Base-by-base conservation (phyloP, 2,329 filamentous ascomycete genomes). In the Ophiostoma sp. region DNA sequence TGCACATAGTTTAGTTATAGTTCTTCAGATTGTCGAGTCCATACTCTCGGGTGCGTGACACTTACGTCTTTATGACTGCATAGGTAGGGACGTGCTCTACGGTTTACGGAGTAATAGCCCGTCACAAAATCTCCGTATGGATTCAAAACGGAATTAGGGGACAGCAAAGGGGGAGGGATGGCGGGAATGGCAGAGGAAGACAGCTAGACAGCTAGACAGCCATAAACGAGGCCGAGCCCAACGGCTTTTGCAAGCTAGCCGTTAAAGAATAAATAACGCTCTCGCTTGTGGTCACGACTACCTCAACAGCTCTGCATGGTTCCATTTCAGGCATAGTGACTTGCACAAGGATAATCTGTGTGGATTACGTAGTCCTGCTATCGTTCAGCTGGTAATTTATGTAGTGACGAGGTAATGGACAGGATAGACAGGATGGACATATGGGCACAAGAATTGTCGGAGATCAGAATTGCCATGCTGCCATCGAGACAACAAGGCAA, bases 191-290 rank as follows among this genome's bases (percentile, higher is more conserved):
- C 9, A 27, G 5, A 55, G 49, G 49, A 8, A 27, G 27, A 27
- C 27, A 27, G 27, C 27, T 27, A 27, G 27, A 27, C 27, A 27
- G 27, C 27, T 27, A 27, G 27, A 27, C 27, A 27, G 27, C 27
- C 27, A 27, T 27, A 27, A 27, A 27, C 27, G 27, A 27, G 27
- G 27, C 27, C 27, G 27, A 60, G 18, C 4, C 27, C 55, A 60
- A 60, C 55, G 55, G 55, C n/a, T 58, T 36, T 9, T 12, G 8
- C 52, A 9, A 36, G 16, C 9, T 36, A 36, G 27, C 52, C 52
- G 27, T 38, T 38, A 11, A 60, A 60, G 55, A 60, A 58, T 8
- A 60, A 60, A 60, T 60, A 60, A 60, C 27, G 55, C 49, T 9
- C 12, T 27, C 27, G 11, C 49, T 27, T 27, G 11, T 4, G 49